Evolutionary conservation across 2,329 filamentous ascomycete species (phyloP).

Genomic region (Penicillium digitatum): DNA sequence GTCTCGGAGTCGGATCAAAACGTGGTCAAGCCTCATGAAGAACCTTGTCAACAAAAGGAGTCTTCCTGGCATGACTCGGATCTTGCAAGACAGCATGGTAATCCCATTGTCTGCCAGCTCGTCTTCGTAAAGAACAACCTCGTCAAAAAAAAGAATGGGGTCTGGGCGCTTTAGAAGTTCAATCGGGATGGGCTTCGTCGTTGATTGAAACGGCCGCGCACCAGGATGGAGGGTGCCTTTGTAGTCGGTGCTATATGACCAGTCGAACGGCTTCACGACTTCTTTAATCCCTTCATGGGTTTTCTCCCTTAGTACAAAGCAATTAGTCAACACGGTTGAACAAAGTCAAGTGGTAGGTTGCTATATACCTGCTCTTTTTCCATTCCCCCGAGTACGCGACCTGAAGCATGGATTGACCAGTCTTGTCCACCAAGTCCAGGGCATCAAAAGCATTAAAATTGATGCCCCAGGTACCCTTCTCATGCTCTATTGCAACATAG

Average conservation of each 20-base stretch:
- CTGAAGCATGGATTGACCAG: constrained; percentile 81
- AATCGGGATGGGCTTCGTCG: constrained; percentile 66
- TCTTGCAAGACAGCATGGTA: constrained; percentile 81
- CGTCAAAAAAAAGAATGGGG: constrained; percentile 94
- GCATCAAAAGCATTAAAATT: constrained; percentile 82
- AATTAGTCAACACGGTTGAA: constrained; percentile 36
- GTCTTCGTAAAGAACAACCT: constrained; percentile 93
- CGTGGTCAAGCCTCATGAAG: constrained; percentile 90
- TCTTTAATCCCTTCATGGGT: constrained; percentile 84
- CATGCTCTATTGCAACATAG: constrained; percentile 68
- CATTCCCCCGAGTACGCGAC: constrained; percentile 90
- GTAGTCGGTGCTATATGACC: constrained; percentile 93
- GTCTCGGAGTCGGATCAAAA: constrained; percentile 80
- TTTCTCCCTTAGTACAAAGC: constrained; percentile 57
- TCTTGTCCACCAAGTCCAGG: constrained; percentile 90
- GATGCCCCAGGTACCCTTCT: constrained; percentile 70
- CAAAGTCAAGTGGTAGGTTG: background rate
- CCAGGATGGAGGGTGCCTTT: constrained; percentile 59
- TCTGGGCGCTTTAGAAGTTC: constrained; percentile 83
- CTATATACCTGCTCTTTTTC: constrained; percentile 61
- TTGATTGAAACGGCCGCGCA: constrained; percentile 42
- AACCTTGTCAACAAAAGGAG: constrained; percentile 80
- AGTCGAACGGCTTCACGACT: constrained; percentile 93
- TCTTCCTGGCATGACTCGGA: constrained; percentile 85
- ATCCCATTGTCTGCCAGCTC: constrained; percentile 98